These are phyloP conservation scores for Amorphotheca resinae DNA, from an alignment of 495 filamentous ascomycete genomes.

Conservation along the genomic window DNA sequence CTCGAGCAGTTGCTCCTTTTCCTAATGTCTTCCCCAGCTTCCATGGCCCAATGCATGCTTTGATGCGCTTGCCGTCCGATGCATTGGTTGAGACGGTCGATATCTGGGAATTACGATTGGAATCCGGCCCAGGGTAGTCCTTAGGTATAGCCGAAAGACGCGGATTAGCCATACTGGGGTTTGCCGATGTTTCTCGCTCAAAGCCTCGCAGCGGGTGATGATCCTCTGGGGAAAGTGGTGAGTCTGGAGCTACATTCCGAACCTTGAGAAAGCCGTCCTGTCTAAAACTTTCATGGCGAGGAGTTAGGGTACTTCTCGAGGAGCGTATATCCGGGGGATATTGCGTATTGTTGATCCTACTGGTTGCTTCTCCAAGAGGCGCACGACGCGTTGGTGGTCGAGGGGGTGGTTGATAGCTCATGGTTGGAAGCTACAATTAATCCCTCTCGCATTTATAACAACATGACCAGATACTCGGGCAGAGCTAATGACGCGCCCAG, in stretches of 20 bases:
- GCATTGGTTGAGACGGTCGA: slow-evolving; percentile 54
- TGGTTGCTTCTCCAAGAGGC: slow-evolving; percentile 35
- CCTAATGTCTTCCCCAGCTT: slow-evolving; percentile 76
- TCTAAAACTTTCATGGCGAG: slow-evolving; percentile 30
- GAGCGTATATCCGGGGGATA: slow-evolving; percentile 2
- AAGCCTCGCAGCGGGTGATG: slow-evolving; percentile 14
- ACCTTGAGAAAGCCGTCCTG: slow-evolving; percentile 16
- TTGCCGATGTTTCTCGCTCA: slow-evolving; percentile 22
- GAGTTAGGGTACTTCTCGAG: slow-evolving; percentile 22
- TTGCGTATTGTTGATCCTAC: slow-evolving; percentile 29
- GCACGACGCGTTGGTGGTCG: slow-evolving; percentile 24
- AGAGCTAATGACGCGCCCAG: no score
- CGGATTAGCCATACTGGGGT: slow-evolving; percentile 35
- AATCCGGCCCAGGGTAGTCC: slow-evolving; percentile 34
- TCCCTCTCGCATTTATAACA: no score
- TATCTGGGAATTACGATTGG: slow-evolving; percentile 59
- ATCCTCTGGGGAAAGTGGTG: slow-evolving; percentile 29
- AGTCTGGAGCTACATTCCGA: slow-evolving; percentile 20
- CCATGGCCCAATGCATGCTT: slow-evolving; percentile 82
- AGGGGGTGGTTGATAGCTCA: slow-evolving; percentile 25
- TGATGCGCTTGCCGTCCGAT: slow-evolving; percentile 48
- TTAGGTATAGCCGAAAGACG: slow-evolving; percentile 39
- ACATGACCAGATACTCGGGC: no score
- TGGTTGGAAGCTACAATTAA: no score
- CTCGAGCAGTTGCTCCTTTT: slow-evolving; percentile 70